These are phyloP conservation scores for Hemileccinum rubropunctum DNA, from an alignment of 768 basidiomycete species.

Conservation along the genomic window DNA sequence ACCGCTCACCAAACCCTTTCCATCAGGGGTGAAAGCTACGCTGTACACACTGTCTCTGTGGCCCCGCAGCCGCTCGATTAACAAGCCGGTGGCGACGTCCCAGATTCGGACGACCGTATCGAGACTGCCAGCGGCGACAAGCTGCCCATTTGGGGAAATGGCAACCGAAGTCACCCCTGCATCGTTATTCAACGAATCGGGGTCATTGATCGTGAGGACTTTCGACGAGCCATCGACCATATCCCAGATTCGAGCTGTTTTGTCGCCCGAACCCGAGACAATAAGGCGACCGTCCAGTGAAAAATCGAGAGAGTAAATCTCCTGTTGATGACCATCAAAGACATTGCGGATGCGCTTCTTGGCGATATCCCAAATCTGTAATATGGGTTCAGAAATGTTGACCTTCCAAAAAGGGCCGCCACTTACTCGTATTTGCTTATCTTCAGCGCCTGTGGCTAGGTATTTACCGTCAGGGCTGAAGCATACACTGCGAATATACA, in stretches of 20 bases:
- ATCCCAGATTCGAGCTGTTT: conserved; percentile 74
- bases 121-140: conserved; percentile 65
- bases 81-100: conserved; percentile 63
- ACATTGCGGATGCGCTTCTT: conserved; percentile 74
- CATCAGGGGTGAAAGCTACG: conserved; percentile 91
- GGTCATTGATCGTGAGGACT: conserved; percentile 41
- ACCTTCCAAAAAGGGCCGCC: not conserved
- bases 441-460: conserved; percentile 84
- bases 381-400: conserved; percentile 8
- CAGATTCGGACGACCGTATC: conserved; percentile 81
- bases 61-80: conserved; percentile 73
- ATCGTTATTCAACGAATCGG: conserved; percentile 47
- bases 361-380: conserved; percentile 88
- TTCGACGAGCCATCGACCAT: conserved; percentile 36
- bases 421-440: conserved; percentile 84
- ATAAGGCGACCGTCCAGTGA: conserved; percentile 82
- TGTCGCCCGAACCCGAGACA: conserved; percentile 84
- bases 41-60: conserved; percentile 87
- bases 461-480: conserved; percentile 72
- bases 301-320: conserved; percentile 93
- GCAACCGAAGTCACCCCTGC: conserved; percentile 79
- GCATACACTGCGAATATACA: conserved; percentile 87
- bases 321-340: conserved; percentile 88
- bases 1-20: conserved; percentile 83
- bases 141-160: conserved; percentile 69